Percentiles rank a stretch among this genome's conserved stretches.
Evolutionary conservation across 345 rosid species (phyloP).

Genomic region (Heritiera littoralis): DNA sequence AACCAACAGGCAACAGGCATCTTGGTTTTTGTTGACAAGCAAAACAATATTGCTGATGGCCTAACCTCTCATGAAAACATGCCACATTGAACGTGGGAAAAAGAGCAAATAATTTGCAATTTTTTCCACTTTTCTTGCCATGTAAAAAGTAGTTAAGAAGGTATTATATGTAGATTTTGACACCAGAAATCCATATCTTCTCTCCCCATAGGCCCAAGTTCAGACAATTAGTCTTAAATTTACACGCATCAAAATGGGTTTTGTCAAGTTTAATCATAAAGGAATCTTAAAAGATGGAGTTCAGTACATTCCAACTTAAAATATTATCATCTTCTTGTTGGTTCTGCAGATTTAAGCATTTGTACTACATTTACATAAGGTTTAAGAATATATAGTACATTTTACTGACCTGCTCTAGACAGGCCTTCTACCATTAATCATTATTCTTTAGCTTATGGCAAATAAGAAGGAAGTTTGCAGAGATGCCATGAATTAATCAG

Average conservation of each 20-base stretch:
- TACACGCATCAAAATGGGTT: not conserved
- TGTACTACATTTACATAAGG: not conserved
- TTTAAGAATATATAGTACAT: not conserved
- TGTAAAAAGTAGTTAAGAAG: not conserved
- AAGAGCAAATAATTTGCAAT: not conserved
- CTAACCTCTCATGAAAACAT: not conserved
- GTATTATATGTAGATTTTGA: not conserved
- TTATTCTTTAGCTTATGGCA: too few species aligned
- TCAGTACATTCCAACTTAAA: conserved; percentile 4
- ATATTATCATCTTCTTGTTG: not conserved
- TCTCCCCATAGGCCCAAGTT: not conserved
- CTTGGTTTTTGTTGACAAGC: not conserved
- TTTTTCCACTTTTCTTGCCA: not conserved
- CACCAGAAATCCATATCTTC: not conserved
- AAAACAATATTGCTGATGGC: not conserved
- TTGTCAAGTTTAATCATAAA: not conserved
- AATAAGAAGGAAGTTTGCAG: not conserved
- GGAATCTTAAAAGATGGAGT: not conserved
- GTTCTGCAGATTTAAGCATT: not conserved
- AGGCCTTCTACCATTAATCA: too few species aligned
- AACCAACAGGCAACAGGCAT: not conserved
- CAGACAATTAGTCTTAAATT: not conserved
- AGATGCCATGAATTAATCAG: not conserved
- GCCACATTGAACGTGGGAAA: not conserved
- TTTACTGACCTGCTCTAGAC: not conserved